Conservation (phyloP, 177 flowering plant genomes). For the Telopea speciosissima region DNA sequence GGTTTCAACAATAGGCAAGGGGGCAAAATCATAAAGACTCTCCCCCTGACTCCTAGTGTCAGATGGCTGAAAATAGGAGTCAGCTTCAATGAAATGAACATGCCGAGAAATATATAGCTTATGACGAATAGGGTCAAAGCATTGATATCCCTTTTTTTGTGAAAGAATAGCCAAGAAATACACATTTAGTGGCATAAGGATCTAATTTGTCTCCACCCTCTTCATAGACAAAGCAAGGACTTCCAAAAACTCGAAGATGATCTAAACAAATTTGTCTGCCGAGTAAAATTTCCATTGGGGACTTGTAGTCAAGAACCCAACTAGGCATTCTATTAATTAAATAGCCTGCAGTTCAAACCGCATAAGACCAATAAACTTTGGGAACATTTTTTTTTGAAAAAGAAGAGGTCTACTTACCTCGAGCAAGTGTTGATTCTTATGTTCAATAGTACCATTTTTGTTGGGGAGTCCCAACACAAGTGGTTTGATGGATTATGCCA, state of each 20-base stretch:
- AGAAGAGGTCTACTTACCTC: not conserved
- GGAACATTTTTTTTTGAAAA: conserved; percentile 5
- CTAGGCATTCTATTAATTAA: too few relatives aligned
- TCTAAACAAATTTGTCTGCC: too few relatives aligned
- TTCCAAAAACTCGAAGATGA: not conserved
- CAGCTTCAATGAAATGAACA: not conserved
- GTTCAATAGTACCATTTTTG: not conserved
- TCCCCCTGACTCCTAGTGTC: not conserved
- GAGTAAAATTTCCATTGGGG: too few relatives aligned
- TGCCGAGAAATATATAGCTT: too few relatives aligned
- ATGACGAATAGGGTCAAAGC: too few relatives aligned
- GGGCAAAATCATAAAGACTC: not conserved
- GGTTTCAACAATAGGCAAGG: not conserved
- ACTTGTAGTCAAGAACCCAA: too few relatives aligned
- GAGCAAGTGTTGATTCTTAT: not conserved
- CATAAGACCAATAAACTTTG: conserved; percentile 4
- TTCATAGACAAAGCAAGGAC: too few relatives aligned
- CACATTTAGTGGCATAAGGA: not conserved
- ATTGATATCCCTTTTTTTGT: too few relatives aligned
- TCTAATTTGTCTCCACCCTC: too few relatives aligned
- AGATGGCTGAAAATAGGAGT: not conserved
- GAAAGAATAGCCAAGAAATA: not conserved
- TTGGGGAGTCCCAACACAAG: conserved; percentile 2
- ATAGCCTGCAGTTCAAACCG: not conserved
- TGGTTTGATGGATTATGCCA: conserved; percentile 3